Evolutionary conservation across 768 basidiomycete genomes (phyloP).

Genomic region (Tylopilus subfusipes): DNA sequence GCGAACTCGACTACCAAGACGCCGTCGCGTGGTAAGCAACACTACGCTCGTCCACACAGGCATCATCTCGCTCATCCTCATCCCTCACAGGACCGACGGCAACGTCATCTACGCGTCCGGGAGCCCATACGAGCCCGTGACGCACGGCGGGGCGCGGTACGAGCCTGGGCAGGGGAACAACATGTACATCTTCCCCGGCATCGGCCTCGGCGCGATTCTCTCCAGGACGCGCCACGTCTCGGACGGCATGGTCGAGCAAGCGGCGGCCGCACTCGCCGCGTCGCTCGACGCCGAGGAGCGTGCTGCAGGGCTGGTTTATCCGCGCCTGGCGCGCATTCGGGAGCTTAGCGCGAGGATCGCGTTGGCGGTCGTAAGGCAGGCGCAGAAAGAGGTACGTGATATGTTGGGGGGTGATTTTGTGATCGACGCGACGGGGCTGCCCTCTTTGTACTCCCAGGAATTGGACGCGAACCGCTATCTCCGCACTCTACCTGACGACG

Average conservation of each 20-base stretch:
- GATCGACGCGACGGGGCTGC: not conserved
- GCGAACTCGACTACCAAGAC: constrained; percentile 58
- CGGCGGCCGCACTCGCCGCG: constrained; percentile 57
- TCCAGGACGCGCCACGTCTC: constrained; percentile 58
- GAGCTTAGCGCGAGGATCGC: constrained; percentile 64
- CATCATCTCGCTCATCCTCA: not conserved
- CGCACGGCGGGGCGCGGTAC: constrained; percentile 43
- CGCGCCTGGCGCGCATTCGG: constrained; percentile 61
- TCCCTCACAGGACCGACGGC: constrained; percentile 53
- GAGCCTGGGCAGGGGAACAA: constrained; percentile 81
- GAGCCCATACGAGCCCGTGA: constrained; percentile 58
- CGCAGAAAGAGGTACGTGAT: constrained; percentile 61
- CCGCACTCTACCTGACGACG: constrained; percentile 45
- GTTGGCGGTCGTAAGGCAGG: constrained; percentile 56
- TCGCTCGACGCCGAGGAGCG: constrained; percentile 56
- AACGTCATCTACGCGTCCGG: constrained; percentile 70
- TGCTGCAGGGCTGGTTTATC: constrained; percentile 58
- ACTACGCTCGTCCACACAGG: not conserved
- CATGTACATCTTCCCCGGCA: constrained; percentile 65
- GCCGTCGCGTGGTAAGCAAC: constrained; percentile 53
- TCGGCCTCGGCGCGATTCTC: constrained; percentile 63
- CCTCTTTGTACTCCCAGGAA: no score
- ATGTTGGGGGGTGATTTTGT: no score
- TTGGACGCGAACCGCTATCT: constrained; percentile 47
- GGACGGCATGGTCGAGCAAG: constrained; percentile 66